Percentiles rank a stretch among this genome's conserved stretches.
phyloP scores from a whole-genome alignment of 352 stramenopile species.

The Aphanomyces cochlioides region DNA sequence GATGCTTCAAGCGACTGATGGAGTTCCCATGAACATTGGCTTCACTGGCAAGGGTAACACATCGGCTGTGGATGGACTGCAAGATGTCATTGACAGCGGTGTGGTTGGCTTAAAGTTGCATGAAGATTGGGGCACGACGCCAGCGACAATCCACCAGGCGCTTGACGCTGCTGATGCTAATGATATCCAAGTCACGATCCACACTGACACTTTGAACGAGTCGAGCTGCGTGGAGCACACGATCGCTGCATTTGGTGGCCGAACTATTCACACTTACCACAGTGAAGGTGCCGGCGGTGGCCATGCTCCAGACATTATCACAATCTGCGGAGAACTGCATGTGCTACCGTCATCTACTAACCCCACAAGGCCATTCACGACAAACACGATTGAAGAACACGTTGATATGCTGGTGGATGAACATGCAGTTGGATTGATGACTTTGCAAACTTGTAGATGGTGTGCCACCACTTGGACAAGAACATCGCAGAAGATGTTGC shows the following conservation, averaged over 20 bases:
- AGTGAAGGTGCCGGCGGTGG: constrained; percentile 91
- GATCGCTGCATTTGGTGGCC: constrained; percentile 92
- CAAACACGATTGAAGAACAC: constrained; percentile 98
- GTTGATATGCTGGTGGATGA: constrained; percentile 92
- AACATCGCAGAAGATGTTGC: constrained; percentile 95
- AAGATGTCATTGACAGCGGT: constrained; percentile 88
- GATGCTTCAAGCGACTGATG: constrained; percentile 95
- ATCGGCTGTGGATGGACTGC: constrained; percentile 71
- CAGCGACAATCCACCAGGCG: constrained; percentile 91
- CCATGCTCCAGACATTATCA: constrained; percentile 97
- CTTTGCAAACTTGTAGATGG: constrained; percentile 63
- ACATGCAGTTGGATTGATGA: not conserved
- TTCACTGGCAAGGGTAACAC: constrained; percentile 97
- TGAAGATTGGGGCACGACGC: constrained; percentile 97
- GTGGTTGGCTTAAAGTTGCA: constrained; percentile 96
- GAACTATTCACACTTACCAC: constrained; percentile 97
- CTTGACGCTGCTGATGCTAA: constrained; percentile 88
- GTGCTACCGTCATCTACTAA: constrained; percentile 96
- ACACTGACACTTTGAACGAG: constrained; percentile 98
- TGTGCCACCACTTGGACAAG: constrained; percentile 97
- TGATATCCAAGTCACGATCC: constrained; percentile 95
- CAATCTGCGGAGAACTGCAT: constrained; percentile 90
- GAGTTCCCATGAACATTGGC: constrained; percentile 94
- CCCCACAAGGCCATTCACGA: constrained; percentile 94
- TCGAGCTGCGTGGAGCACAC: constrained; percentile 94